phyloP scores from a whole-genome alignment of 2,329 filamentous ascomycete species.

The Sphaerulina vaccinii region DNA sequence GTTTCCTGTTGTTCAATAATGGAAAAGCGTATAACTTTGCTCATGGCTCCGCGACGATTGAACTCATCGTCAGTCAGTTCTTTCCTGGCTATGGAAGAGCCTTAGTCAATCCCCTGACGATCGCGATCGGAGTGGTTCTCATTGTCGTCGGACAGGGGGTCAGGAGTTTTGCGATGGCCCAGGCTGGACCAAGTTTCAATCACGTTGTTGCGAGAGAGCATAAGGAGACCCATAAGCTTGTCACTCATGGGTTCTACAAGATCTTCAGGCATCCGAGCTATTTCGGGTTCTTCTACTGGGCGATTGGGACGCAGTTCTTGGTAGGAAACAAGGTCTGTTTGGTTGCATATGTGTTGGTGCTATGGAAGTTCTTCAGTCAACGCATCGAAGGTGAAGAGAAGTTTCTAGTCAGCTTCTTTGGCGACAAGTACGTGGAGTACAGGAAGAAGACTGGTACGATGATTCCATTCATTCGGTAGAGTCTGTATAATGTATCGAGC shows the following conservation, averaged over 20 bases:
- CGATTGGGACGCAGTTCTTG: constrained; percentile 86
- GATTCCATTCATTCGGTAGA: constrained; percentile 69
- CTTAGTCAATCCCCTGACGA: constrained; percentile 51
- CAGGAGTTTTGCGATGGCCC: constrained; percentile 80
- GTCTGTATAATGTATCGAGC: background rate
- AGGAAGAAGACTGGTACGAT: constrained; percentile 67
- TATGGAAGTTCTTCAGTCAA: constrained; percentile 81
- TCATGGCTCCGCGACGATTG: constrained; percentile 70
- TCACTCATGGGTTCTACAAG: constrained; percentile 77
- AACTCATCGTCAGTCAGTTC: constrained; percentile 61
- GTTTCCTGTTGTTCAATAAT: constrained; percentile 83
- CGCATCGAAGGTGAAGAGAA: constrained; percentile 78
- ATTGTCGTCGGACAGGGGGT: constrained; percentile 70
- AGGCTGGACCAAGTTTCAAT: constrained; percentile 89
- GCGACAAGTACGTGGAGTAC: constrained; percentile 75
- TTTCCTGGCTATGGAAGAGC: constrained; percentile 25
- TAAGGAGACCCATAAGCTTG: constrained; percentile 72
- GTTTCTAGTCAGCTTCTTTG: constrained; percentile 78
- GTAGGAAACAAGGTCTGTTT: constrained; percentile 83
- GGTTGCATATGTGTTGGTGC: constrained; percentile 66
- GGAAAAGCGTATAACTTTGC: constrained; percentile 82
- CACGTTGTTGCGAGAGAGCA: constrained; percentile 70
- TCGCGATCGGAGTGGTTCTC: constrained; percentile 60
- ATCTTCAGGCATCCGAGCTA: constrained; percentile 83
- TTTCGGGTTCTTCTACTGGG: constrained; percentile 99